A percentile compares a stretch with the other conserved stretches of the same genome.
Evolutionary conservation across 768 basidiomycete genomes (phyloP).

Genomic region (Mycena filopes): DNA sequence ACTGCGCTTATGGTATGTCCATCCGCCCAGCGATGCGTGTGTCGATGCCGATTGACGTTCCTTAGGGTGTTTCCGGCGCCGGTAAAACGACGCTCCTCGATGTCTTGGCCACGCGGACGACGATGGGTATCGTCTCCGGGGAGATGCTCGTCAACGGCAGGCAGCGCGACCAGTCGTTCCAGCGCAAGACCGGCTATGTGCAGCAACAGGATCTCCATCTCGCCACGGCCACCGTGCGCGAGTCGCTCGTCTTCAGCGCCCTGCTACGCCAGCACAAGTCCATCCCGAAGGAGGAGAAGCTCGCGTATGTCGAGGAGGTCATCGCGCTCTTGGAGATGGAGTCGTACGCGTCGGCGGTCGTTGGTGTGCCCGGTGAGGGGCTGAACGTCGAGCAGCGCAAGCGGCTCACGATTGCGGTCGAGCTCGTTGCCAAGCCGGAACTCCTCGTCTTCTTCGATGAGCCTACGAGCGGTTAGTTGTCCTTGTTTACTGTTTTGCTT

Average conservation of each 20-base stretch:
- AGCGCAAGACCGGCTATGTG: slow-evolving; percentile 58
- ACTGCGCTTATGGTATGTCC: slow-evolving; percentile 61
- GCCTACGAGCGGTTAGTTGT: slow-evolving; percentile 56
- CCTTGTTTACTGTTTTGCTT: neutral
- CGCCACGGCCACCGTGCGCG: slow-evolving; percentile 61
- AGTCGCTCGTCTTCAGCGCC: slow-evolving; percentile 57
- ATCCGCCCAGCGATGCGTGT: neutral
- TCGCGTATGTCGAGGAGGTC: slow-evolving; percentile 58
- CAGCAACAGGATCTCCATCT: slow-evolving; percentile 62
- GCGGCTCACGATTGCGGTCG: slow-evolving; percentile 64
- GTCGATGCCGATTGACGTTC: neutral
- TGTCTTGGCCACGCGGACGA: slow-evolving; percentile 59
- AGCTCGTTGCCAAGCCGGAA: slow-evolving; percentile 63
- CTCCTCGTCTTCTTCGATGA: slow-evolving; percentile 69
- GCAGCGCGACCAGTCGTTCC: slow-evolving; percentile 47
- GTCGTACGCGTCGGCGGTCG: slow-evolving; percentile 59
- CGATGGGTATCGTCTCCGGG: slow-evolving; percentile 58
- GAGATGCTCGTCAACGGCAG: slow-evolving; percentile 55
- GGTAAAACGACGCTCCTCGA: slow-evolving; percentile 54
- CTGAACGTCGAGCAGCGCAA: slow-evolving; percentile 57
- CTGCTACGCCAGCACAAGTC: slow-evolving; percentile 56
- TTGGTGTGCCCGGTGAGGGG: slow-evolving; percentile 48
- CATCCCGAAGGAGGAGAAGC: slow-evolving; percentile 53
- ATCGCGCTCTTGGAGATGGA: slow-evolving; percentile 59
- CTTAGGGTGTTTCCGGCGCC: slow-evolving; percentile 24